Conservation (phyloP, 1,284 basidiomycete genomes). For the Heterobasidion annosum region DNA sequence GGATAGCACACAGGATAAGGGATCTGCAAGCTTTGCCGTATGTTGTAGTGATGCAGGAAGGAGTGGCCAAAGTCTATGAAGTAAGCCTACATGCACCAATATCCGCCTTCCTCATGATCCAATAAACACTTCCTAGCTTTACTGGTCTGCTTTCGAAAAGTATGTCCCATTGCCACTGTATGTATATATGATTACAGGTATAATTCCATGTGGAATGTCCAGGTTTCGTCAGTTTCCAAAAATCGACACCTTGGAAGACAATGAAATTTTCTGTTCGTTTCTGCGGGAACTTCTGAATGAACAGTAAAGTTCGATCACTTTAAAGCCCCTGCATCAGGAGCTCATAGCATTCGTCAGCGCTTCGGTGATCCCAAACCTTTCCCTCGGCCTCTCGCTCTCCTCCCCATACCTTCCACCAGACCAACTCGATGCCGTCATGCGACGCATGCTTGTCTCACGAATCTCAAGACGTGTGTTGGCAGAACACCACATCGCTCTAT, state of each 20-base stretch:
- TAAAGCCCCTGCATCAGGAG: background rate
- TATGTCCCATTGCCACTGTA: slow-evolving; percentile 16
- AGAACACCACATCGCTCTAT: slow-evolving; percentile 84
- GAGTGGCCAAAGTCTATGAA: slow-evolving; percentile 80
- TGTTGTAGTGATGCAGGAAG: slow-evolving; percentile 82
- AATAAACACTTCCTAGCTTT: slow-evolving; percentile 37
- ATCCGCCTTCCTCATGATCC: background rate
- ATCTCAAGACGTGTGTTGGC: slow-evolving; percentile 85
- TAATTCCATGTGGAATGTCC: slow-evolving; percentile 2
- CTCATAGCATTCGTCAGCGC: slow-evolving; percentile 34
- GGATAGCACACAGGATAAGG: slow-evolving; percentile 81
- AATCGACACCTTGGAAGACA: slow-evolving; percentile 69
- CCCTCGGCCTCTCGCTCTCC: slow-evolving; percentile 68
- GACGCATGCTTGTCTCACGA: slow-evolving; percentile 83
- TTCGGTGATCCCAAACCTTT: slow-evolving; percentile 68
- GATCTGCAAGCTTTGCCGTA: slow-evolving; percentile 85
- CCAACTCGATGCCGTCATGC: slow-evolving; percentile 81
- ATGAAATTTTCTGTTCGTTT: slow-evolving; percentile 72
- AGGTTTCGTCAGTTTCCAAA: slow-evolving; percentile 75
- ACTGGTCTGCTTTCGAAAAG: slow-evolving; percentile 81
- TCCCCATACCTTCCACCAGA: slow-evolving; percentile 74
- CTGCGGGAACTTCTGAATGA: slow-evolving; percentile 59
- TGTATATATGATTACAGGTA: too few relatives aligned
- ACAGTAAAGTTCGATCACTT: slow-evolving; percentile 44
- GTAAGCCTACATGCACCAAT: slow-evolving; percentile 29